Base-by-base conservation (phyloP, 257 asterid genomes). In the Asclepias syriaca region DNA sequence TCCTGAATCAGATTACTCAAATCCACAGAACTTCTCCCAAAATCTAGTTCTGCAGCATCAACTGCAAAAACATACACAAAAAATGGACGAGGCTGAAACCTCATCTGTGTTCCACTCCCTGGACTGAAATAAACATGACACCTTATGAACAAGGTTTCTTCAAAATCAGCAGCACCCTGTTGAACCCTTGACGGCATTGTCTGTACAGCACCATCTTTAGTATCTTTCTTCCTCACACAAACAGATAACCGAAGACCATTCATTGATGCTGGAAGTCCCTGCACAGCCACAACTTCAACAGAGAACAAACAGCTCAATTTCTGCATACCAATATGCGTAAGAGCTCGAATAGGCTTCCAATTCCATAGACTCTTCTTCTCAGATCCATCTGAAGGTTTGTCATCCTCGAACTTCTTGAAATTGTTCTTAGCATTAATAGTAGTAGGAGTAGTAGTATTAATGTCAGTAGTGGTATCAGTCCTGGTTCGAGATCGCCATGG, bases 181-280 rank as follows among this genome's bases (percentile, higher is more conserved):
- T 90, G 83, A 39, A 94, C 97, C 22, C 96, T 76, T 0, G 97
- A 94, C 0, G 97, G 99, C 97, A 94, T 89, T 0, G 97, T 94
- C 74, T 91, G 97, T 11, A 91, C 97, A 0, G 86, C 85, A 2
- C 96, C 93, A 0, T 91, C 96, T 54, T 73, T 88, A 21, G 22
- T 81, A 79, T 94, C 99, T 21, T 87, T 91, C 80, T 94, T 94
- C 34, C 97, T 66, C 0, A 91, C 97, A 45, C 93, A 89, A 56
- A 94, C 96, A 0, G 93, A 78, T 7, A 94, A 81, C 15, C 97
- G 90, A 32, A 89, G 96, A 16, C 99, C 99, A 69, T 89, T 89
- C 99, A 94, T 91, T 8, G 99, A 85, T 18, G 91, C 58, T 0
- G 93, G 96, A 11, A 94, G 93, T 67, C 87, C 83, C 29, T 89